Percentiles rank a stretch among this genome's conserved stretches.
phyloP scores from a whole-genome alignment of 139 green algal genomes.

The Tetraselmis chui region DNA sequence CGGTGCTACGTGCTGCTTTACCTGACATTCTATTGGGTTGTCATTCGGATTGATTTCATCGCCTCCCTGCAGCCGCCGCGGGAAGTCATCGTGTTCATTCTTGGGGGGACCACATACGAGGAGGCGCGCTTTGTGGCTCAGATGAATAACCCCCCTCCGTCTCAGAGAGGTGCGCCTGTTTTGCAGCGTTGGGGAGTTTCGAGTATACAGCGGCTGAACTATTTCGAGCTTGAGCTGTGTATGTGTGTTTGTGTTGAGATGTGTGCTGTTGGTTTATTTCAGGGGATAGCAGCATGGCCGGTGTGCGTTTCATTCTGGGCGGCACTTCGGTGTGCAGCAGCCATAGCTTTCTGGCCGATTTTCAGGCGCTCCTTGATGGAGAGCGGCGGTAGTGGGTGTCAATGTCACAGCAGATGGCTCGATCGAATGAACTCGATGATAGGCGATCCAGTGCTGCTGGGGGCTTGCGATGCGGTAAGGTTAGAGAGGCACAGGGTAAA shows the following conservation, averaged over 20 bases:
- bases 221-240: no score
- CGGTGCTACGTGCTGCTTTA: background rate
- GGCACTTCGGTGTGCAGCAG: conserved; percentile 77
- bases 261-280: no score
- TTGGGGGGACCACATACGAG: conserved; percentile 95
- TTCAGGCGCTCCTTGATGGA: conserved; percentile 24
- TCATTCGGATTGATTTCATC: no score
- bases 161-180: conserved; percentile 4
- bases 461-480: no score
- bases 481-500: no score
- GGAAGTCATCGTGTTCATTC: conserved; percentile 87
- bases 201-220: no score
- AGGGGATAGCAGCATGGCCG: conserved; percentile 36
- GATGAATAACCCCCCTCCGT: conserved; percentile 51
- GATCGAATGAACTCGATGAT: no score
- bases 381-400: conserved; percentile 18
- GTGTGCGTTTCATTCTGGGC: conserved; percentile 68
- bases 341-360: conserved; percentile 47
- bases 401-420: no score
- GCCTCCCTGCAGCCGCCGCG: conserved; percentile 32
- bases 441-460: no score
- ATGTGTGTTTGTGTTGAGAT: no score
- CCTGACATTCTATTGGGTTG: no score
- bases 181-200: no score
- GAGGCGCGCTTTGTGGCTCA: conserved; percentile 72